These are phyloP conservation scores for Waitea zeae DNA, from an alignment of 1,284 basidiomycete species.

Conservation along the genomic window DNA sequence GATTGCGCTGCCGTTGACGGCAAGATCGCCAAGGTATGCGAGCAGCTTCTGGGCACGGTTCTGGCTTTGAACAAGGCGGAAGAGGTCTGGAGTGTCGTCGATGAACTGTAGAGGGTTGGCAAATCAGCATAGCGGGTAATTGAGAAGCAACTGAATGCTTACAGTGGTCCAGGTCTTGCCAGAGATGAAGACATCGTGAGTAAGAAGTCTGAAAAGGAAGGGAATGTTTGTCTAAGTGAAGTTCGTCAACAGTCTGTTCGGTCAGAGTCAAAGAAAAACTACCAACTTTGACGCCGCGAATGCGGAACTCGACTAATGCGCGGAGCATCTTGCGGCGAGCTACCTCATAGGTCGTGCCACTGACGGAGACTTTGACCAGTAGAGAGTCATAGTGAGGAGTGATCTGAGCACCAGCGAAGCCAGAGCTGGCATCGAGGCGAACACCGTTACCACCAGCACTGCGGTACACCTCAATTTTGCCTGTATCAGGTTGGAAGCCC, in stretches of 20 bases:
- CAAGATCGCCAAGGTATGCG: conserved; percentile 92
- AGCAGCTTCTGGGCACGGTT: conserved; percentile 98
- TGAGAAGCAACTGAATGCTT: conserved; percentile 11
- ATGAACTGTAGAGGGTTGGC: conserved; percentile 70
- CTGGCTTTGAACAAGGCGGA: conserved; percentile 95
- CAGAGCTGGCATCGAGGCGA: conserved; percentile 91
- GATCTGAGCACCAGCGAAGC: conserved; percentile 98
- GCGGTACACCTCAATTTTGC: conserved; percentile 98
- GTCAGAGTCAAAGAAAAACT: conserved; percentile 4
- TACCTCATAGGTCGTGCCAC: conserved; percentile 96
- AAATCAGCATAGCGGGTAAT: conserved; percentile 2
- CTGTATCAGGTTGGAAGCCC: conserved; percentile 95
- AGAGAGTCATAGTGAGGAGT: conserved; percentile 98
- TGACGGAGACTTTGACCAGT: conserved; percentile 93
- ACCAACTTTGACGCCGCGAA: conserved; percentile 94
- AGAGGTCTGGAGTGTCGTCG: conserved; percentile 96
- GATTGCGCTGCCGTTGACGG: conserved; percentile 97
- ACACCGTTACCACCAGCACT: conserved; percentile 98
- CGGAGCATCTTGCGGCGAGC: conserved; percentile 98
- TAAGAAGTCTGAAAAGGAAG: conserved; percentile 95
- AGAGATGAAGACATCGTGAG: conserved; percentile 93
- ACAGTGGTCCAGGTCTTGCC: conserved; percentile 98
- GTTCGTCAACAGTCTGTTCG: conserved; percentile 1
- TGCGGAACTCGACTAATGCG: conserved; percentile 97
- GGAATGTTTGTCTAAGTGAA: conserved; percentile 88